phyloP scores from a whole-genome alignment of 108 stramenopile species.

The Craspedostauros australis region DNA sequence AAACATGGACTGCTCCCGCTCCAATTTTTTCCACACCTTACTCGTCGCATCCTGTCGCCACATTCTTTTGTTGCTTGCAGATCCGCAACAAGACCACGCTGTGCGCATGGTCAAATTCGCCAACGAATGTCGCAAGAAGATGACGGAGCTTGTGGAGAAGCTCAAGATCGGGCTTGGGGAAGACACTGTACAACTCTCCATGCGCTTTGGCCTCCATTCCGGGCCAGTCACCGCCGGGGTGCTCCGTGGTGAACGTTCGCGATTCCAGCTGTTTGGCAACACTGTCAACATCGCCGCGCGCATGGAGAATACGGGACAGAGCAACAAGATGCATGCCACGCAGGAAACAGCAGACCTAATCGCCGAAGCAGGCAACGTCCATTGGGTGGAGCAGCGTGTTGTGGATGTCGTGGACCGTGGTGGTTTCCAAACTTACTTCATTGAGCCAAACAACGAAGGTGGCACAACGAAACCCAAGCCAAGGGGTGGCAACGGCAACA shows the following conservation, averaged over 20 bases:
- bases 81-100: conserved; percentile 28
- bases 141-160: conserved; percentile 7
- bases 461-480: conserved; percentile 8
- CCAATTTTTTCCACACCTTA: too few relatives aligned
- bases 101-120: conserved; percentile 29
- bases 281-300: too few relatives aligned
- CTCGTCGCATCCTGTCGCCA: neutral
- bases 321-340: conserved; percentile 16
- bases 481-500: neutral
- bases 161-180: conserved; percentile 9
- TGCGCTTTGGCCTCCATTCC: conserved; percentile 39
- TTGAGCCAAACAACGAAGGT: conserved; percentile 11
- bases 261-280: conserved; percentile 35
- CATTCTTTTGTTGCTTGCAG: conserved; percentile 1
- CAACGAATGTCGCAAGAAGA: conserved; percentile 20
- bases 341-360: conserved; percentile 28
- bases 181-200: conserved; percentile 17
- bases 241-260: conserved; percentile 13
- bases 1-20: too few relatives aligned
- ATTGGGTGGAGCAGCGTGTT: conserved; percentile 21
- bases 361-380: conserved; percentile 4
- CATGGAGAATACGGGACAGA: too few relatives aligned
- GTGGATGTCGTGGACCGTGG: conserved; percentile 9
- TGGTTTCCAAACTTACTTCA: conserved; percentile 12
- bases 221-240: conserved; percentile 32